Evolutionary conservation across 495 filamentous ascomycete genomes (phyloP), one percentile per base, ranked within the genome.

Genomic region (Aspergillus indologenus): DNA sequence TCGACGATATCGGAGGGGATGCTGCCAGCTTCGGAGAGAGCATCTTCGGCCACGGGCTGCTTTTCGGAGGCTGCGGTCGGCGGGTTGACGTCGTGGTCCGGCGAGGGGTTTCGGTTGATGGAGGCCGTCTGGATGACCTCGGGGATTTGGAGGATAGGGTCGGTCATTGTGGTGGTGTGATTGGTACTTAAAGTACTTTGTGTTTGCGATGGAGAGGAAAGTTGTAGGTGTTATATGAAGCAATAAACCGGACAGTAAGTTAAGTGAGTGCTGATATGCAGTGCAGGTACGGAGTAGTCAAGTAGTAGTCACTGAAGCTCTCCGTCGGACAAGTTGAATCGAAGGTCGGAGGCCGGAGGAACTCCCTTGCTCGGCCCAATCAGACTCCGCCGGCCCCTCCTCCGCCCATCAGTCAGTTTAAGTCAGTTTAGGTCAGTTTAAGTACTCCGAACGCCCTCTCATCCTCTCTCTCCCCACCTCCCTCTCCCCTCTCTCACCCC

Each of bases 81-180:
- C 15, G 91, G 91, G 71, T 92, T 92, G 67, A 92, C 61, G 73
- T 96, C 92, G 78, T 91, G 89, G 42, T 68, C 57, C 7, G 86
- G 80, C 22, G 85, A 88, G 1, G 91, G 90, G 42, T 83, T 59
- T 18, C 72, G 79, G 29, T 88, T 86, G 73, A 96, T 82, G 61
- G 87, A 87, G 29, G 88, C 89, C 15, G 88, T 83, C 71, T 96
- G 92, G 60, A 96, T 79, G 19, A 87, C 86, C 59, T 89, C 86
- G 19, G 88, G 85, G 56, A 91, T 72, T 61, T 90, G 82, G 20
- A 87, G 69, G 11, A 72, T 82, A 68, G 69, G 72, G 58, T 79
- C 67, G 19, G 75, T 59, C 75, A 78, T 75, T 64, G 65, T 78
- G 53, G 7, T 11, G 26, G 26, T 29, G 26, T 29, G 26, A 4